phyloP scores from a whole-genome alignment of 176 grass and related monocot genomes.

The Cenchrus americanus region DNA sequence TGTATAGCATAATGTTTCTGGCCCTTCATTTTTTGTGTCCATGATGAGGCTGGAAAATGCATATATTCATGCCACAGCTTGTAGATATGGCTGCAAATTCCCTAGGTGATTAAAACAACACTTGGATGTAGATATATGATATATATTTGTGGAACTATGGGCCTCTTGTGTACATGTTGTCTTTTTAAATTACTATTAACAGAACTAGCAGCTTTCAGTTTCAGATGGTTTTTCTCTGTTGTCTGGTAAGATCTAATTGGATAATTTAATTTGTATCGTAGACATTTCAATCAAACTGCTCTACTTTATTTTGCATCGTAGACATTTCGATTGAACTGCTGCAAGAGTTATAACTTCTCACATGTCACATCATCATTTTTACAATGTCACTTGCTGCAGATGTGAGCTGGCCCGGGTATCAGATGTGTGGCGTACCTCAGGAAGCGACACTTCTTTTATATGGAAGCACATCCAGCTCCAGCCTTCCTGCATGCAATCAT shows the following conservation, averaged over 20 bases:
- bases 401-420: conserved; percentile 19
- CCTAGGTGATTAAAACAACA: neutral
- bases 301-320: neutral
- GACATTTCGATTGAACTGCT: conserved; percentile 9
- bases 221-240: conserved; percentile 89
- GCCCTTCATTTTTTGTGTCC: too few relatives aligned
- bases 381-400: conserved; percentile 46
- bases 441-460: too few relatives aligned
- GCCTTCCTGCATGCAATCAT: too few relatives aligned
- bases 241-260: conserved; percentile 59
- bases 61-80: too few relatives aligned
- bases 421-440: too few relatives aligned
- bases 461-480: too few relatives aligned
- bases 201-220: conserved; percentile 86
- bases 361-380: neutral
- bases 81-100: neutral
- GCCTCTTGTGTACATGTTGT: conserved; percentile 24
- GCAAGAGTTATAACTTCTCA: neutral
- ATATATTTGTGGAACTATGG: conserved; percentile 4
- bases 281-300: too few relatives aligned
- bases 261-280: neutral
- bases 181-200: conserved; percentile 38
- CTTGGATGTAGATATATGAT: neutral
- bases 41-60: too few relatives aligned
- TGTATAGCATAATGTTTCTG: neutral